Conservation (phyloP, 1,284 basidiomycete species). For the Kwoniella shivajii region DNA sequence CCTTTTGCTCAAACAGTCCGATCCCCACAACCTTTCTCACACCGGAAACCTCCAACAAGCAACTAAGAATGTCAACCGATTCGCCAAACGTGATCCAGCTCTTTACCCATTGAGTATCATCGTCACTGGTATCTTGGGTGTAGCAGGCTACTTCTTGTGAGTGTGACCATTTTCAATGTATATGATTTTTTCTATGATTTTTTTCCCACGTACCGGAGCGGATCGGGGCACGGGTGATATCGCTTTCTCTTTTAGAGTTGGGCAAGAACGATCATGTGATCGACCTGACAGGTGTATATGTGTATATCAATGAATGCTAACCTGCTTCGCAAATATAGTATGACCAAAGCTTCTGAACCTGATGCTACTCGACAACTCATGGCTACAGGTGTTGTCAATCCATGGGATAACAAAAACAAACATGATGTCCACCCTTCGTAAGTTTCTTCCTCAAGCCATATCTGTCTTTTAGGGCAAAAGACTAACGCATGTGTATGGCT, state of each 20-base stretch:
- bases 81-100: conserved; percentile 53
- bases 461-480: not conserved
- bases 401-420: conserved; percentile 48
- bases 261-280: too few relatives aligned
- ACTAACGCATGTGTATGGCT: not conserved
- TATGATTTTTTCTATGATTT: too few relatives aligned
- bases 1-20: conserved; percentile 23
- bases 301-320: too few relatives aligned
- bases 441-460: conserved; percentile 12
- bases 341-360: conserved; percentile 42
- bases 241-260: not conserved
- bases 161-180: too few relatives aligned
- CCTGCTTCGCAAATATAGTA: too few relatives aligned
- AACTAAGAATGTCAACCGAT: conserved; percentile 49
- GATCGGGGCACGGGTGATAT: not conserved
- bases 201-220: not conserved
- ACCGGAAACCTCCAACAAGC: conserved; percentile 44
- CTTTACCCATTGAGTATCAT: conserved; percentile 52
- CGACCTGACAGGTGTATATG: too few relatives aligned
- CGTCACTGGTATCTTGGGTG: conserved; percentile 45
- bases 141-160: conserved; percentile 53
- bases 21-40: conserved; percentile 45
- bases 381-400: conserved; percentile 42
- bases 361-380: conserved; percentile 38
- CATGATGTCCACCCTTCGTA: conserved; percentile 46